Conservation (phyloP, 2,329 filamentous ascomycete species). For the Macrophomina tecta region DNA sequence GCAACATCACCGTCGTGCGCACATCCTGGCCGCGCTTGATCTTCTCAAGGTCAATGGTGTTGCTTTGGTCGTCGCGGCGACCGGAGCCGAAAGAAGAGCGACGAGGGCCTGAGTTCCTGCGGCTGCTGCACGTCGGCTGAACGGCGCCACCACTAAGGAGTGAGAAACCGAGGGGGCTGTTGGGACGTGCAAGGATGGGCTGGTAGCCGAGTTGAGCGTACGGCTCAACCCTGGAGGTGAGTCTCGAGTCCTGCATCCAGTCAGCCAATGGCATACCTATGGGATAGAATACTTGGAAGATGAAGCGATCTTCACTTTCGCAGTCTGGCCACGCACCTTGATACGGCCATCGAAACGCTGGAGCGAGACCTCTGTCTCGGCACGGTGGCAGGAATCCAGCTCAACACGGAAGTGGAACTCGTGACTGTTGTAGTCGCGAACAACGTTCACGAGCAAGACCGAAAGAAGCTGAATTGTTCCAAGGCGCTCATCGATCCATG, state of each 20-base stretch:
- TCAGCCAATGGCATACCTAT: constrained; percentile 8
- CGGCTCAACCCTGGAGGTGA: background rate
- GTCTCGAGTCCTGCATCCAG: background rate
- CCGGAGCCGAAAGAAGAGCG: constrained; percentile 1
- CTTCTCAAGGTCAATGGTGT: constrained; percentile 45
- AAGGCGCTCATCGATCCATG: constrained; percentile 31
- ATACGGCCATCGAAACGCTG: constrained; percentile 29
- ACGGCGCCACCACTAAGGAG: constrained; percentile 17
- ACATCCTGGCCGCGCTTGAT: constrained; percentile 54
- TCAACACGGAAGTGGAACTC: constrained; percentile 40
- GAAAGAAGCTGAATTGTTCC: constrained; percentile 31
- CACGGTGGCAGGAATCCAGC: constrained; percentile 35
- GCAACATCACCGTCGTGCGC: constrained; percentile 78
- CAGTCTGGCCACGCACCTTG: constrained; percentile 30
- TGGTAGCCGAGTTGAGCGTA: background rate
- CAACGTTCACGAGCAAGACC: constrained; percentile 25
- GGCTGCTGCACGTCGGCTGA: constrained; percentile 32
- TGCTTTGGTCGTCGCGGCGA: constrained; percentile 34
- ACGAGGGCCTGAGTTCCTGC: constrained; percentile 17
- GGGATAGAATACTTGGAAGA: too few species aligned
- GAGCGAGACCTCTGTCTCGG: background rate
- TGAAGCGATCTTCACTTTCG: too few species aligned
- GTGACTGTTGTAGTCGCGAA: constrained; percentile 31
- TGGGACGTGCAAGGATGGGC: background rate
- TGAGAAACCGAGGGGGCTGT: background rate